phyloP scores from a whole-genome alignment of 2,329 filamentous ascomycete genomes.

The Biscogniauxia sp. region DNA sequence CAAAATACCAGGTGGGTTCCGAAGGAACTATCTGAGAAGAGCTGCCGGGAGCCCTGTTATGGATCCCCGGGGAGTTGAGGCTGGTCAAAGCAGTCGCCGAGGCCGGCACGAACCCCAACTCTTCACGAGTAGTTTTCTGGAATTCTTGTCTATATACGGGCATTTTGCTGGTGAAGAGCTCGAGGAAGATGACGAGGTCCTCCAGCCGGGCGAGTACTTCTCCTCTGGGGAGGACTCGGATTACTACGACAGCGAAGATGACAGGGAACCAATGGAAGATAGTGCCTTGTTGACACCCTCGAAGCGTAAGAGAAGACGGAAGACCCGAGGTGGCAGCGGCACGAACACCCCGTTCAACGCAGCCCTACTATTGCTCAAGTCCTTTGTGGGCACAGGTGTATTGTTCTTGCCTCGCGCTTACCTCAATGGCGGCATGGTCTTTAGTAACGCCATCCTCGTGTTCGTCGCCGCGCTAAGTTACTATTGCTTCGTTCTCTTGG shows the following conservation, averaged over 20 bases:
- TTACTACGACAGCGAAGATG: constrained; percentile 58
- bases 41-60: constrained; percentile 62
- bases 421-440: constrained; percentile 95
- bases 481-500: constrained; percentile 94
- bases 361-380: constrained; percentile 85
- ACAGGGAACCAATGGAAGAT: constrained; percentile 80
- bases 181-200: constrained; percentile 90
- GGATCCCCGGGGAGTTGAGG: constrained; percentile 39
- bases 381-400: constrained; percentile 95
- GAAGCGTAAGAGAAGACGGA: constrained; percentile 71
- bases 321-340: constrained; percentile 69
- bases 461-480: constrained; percentile 84
- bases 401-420: constrained; percentile 91
- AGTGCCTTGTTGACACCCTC: constrained; percentile 80
- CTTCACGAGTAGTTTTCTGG: constrained; percentile 89
- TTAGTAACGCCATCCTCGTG: constrained; percentile 89
- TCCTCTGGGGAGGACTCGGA: constrained; percentile 70
- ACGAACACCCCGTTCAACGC: constrained; percentile 78
- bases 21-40: constrained; percentile 82
- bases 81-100: constrained; percentile 35
- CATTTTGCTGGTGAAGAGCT: constrained; percentile 97
- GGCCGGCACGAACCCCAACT: constrained; percentile 54
- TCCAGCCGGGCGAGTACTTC: constrained; percentile 88
- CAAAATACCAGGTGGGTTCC: constrained; percentile 89
- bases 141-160: constrained; percentile 91